Conservation (phyloP, 2,329 filamentous ascomycete species). For the Monilinia aucupariae region DNA sequence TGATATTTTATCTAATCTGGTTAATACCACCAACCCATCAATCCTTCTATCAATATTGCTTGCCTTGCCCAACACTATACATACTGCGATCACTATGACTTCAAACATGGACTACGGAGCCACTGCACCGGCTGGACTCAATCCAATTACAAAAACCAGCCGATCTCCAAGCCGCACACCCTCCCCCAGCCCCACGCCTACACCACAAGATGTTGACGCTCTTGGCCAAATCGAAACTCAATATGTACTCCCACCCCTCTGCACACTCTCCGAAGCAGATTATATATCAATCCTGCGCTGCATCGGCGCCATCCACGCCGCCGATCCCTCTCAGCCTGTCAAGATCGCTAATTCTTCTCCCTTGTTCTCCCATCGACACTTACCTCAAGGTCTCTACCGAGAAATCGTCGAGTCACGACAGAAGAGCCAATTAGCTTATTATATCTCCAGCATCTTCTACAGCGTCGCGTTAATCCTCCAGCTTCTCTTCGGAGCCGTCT, state of each 20-base stretch:
- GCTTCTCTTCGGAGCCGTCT: conserved; percentile 26
- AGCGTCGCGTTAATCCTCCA: conserved; percentile 25
- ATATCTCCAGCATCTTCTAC: conserved; percentile 23
- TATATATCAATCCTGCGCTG: neutral
- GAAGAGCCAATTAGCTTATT: conserved; percentile 21
- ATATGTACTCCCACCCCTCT: conserved; percentile 9
- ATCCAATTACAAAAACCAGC: neutral
- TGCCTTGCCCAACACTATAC: too few relatives aligned
- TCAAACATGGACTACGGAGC: neutral
- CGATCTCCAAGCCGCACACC: neutral
- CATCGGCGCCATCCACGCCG: conserved; percentile 1
- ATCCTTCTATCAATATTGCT: neutral
- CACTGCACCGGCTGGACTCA: neutral
- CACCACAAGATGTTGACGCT: conserved; percentile 10
- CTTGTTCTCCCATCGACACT: conserved; percentile 9
- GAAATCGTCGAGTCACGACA: conserved; percentile 22
- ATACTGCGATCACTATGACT: neutral
- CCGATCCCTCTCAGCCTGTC: conserved; percentile 6
- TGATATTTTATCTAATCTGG: neutral
- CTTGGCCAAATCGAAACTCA: conserved; percentile 10
- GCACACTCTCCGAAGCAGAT: conserved; percentile 6
- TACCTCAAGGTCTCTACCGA: conserved; percentile 26
- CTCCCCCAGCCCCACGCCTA: conserved; percentile 1
- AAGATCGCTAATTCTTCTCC: conserved; percentile 7
- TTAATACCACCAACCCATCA: neutral